Conservation (phyloP, 352 stramenopile genomes). For the Plasmopara viticola region DNA sequence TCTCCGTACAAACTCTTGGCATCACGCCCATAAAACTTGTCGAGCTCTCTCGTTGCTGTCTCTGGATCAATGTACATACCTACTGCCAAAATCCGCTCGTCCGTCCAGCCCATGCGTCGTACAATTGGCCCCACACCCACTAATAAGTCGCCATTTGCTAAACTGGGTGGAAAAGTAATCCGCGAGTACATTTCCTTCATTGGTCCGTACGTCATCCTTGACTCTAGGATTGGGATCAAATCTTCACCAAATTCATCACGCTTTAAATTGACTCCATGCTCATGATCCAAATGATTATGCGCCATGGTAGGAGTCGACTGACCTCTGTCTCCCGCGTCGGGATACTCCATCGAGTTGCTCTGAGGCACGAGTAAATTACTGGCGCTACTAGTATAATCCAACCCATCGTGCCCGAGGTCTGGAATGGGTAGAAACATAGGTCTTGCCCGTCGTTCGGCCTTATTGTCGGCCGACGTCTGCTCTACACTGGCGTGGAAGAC, state of each 20-base stretch:
- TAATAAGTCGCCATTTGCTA: constrained; percentile 69
- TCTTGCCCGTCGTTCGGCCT: constrained; percentile 46
- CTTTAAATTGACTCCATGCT: constrained; percentile 16
- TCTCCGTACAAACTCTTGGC: constrained; percentile 67
- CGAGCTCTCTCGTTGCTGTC: constrained; percentile 42
- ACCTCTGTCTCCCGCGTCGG: constrained; percentile 4
- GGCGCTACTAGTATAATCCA: constrained; percentile 22
- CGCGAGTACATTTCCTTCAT: constrained; percentile 74
- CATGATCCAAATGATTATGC: constrained; percentile 22
- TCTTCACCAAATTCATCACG: constrained; percentile 33
- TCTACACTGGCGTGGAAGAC: constrained; percentile 74
- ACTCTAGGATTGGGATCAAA: constrained; percentile 54
- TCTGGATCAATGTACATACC: constrained; percentile 75
- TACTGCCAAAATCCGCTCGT: constrained; percentile 75
- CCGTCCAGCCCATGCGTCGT: constrained; percentile 73
- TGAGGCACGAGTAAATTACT: constrained; percentile 20
- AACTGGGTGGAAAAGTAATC: constrained; percentile 68
- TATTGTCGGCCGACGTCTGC: constrained; percentile 38
- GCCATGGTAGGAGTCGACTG: constrained; percentile 17
- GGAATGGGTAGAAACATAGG: constrained; percentile 72
- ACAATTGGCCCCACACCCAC: constrained; percentile 70
- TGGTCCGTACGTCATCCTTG: constrained; percentile 54
- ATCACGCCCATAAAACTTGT: constrained; percentile 44
- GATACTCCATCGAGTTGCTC: constrained; percentile 11
- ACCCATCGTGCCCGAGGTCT: constrained; percentile 29